These are phyloP conservation scores for Globisporangium splendens DNA, from an alignment of 352 stramenopile genomes.

Conservation along the genomic window DNA sequence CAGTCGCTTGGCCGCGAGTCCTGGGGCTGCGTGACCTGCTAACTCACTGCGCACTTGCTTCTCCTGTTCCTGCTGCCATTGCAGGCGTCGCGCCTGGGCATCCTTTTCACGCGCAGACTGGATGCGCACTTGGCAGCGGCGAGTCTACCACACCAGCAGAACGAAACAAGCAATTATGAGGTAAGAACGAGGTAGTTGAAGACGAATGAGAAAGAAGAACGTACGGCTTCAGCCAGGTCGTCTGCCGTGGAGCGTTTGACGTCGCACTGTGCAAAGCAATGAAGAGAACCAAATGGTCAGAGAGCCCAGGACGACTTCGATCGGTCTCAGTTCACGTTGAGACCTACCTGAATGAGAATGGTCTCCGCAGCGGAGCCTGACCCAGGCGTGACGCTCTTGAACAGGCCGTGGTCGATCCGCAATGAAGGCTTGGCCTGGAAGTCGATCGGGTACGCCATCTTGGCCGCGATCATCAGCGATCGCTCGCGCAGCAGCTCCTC, in stretches of 20 bases:
- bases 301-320: too few species aligned
- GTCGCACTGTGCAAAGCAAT: not conserved
- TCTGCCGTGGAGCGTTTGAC: conserved; percentile 13
- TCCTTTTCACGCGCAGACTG: conserved; percentile 39
- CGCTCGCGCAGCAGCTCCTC: conserved; percentile 46
- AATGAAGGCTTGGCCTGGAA: conserved; percentile 16
- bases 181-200: not conserved
- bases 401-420: conserved; percentile 4
- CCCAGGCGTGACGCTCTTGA: conserved; percentile 5
- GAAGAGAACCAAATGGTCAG: not conserved
- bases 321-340: conserved; percentile 11
- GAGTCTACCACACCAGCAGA: conserved; percentile 22
- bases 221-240: conserved; percentile 34
- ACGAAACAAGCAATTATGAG: not conserved
- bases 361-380: not conserved
- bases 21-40: conserved; percentile 27
- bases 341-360: conserved; percentile 1
- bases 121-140: conserved; percentile 50
- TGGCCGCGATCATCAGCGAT: conserved; percentile 36
- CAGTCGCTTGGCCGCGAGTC: conserved; percentile 39
- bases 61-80: conserved; percentile 29
- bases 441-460: conserved; percentile 39
- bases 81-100: conserved; percentile 15
- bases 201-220: not conserved
- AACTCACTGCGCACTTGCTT: conserved; percentile 28